A percentile compares a stretch with the other conserved stretches of the same genome.
phyloP scores from a whole-genome alignment of 208 protist genomes.

The Novymonas esmeraldas region DNA sequence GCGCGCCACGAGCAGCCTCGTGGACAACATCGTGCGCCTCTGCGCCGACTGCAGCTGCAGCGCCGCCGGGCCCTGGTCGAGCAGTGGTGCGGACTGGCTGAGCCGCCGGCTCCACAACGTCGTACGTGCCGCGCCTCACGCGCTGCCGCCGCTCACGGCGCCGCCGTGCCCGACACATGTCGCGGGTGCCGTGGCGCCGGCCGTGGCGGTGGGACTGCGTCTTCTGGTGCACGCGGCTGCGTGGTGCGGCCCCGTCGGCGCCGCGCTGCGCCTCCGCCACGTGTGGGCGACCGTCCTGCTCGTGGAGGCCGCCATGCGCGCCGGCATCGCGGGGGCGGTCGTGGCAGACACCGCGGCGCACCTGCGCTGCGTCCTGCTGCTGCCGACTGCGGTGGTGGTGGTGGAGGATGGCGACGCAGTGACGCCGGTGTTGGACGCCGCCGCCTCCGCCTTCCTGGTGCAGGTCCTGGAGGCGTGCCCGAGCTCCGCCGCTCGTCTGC shows the following conservation, averaged over 20 bases:
- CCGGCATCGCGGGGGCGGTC: background rate
- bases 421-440: too few relatives aligned
- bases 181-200: too few relatives aligned
- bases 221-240: conserved; percentile 5
- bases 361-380: background rate
- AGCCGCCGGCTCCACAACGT: background rate
- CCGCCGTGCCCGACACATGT: too few relatives aligned
- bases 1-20: background rate
- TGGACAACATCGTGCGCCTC: background rate
- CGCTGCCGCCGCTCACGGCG: too few relatives aligned
- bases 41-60: too few relatives aligned
- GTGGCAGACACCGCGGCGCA: background rate
- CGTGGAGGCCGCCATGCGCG: background rate
- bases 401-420: too few relatives aligned
- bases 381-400: too few relatives aligned
- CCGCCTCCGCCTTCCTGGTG: too few relatives aligned
- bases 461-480: too few relatives aligned
- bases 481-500: too few relatives aligned
- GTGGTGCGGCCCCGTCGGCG: background rate
- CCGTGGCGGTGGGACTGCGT: background rate
- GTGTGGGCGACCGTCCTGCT: conserved; percentile 8
- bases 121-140: too few relatives aligned
- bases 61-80: background rate
- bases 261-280: background rate
- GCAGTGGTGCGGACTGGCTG: background rate